Percentiles rank a stretch among this genome's conserved stretches.
phyloP scores from a whole-genome alignment of 495 filamentous ascomycete species.

The Aspergillus sclerotioniger region DNA sequence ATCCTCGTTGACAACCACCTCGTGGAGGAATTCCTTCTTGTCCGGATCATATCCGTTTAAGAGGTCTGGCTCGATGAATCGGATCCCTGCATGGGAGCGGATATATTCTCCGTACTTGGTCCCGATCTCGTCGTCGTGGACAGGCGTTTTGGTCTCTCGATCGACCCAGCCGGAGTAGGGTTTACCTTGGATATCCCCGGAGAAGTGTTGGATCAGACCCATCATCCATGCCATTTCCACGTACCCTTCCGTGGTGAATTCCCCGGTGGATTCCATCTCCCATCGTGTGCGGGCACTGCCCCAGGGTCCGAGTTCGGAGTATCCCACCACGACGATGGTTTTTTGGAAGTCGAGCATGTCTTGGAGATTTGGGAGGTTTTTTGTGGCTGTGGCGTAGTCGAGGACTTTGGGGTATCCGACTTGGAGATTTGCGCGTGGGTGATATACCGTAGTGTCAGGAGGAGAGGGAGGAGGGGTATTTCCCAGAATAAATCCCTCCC shows the following conservation, averaged over 20 bases:
- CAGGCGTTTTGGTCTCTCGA: conserved; percentile 82
- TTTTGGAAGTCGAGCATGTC: conserved; percentile 94
- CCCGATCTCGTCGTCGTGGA: conserved; percentile 96
- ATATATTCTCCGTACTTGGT: conserved; percentile 91
- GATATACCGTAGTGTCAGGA: too few relatives aligned
- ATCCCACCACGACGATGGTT: conserved; percentile 93
- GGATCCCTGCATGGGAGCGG: conserved; percentile 91
- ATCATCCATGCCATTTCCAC: conserved; percentile 99
- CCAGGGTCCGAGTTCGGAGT: conserved; percentile 93
- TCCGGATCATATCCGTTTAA: conserved; percentile 95
- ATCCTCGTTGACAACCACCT: conserved; percentile 92
- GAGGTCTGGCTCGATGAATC: conserved; percentile 91
- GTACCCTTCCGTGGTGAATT: conserved; percentile 94
- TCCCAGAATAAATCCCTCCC: too few relatives aligned
- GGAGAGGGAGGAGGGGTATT: too few relatives aligned
- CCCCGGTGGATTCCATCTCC: conserved; percentile 96
- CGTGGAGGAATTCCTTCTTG: conserved; percentile 93
- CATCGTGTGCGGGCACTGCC: conserved; percentile 93
- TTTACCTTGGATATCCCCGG: conserved; percentile 66
- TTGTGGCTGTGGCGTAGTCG: background rate
- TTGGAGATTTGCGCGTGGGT: background rate
- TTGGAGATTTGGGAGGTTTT: conserved; percentile 46
- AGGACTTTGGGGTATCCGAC: background rate
- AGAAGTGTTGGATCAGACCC: conserved; percentile 96
- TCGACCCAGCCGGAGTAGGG: conserved; percentile 80